Evolutionary conservation across 176 grass and related monocot species (phyloP), one percentile per base, ranked within the genome.

Genomic region (Eragrostis curvula): DNA sequence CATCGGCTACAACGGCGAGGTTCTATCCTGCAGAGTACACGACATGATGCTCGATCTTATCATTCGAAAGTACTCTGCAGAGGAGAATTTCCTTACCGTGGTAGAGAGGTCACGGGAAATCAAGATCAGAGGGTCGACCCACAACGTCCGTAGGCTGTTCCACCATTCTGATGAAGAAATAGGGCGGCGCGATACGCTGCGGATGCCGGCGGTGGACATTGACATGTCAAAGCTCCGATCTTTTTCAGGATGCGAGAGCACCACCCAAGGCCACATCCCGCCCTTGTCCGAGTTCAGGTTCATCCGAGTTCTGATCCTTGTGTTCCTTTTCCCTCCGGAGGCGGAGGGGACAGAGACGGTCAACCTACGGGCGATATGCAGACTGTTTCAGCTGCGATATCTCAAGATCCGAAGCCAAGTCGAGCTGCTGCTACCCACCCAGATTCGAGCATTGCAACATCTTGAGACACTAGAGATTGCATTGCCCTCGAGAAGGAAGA

Each of bases 41-140:
- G 59, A 78, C 18, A 32, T 66, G 42, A 50, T 77, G 56, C 41
- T 77, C 15, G 10, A 77, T 18, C 57, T 77, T 21, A 77, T 77
- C 57, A 30, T 77, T 13, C 24, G 39, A 39, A 47, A 70, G 15
- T 75, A 75, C 15, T 63, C 41, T 0, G 15, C 5, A 46, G 74
- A 62, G 25, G 74, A 77, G 74, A 77, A 77, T 21, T 63, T 63
- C 11, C 16, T 77, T 1, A 47, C 42, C 5, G 55, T 47, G 5
- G 16, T 77, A 1, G 5, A 29, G 15, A 18, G 28, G 48, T 49
- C 43, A 3, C 17, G 20, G 7, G 36, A n/a, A n/a, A n/a, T 68
- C 66, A 68, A 13, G 12, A 25, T 25, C 30, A 66, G 30, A 30
- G 45, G 23, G 18, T 20, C 45, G 7, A 8, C n/a, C 12, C 57